These are phyloP conservation scores for Brasilioporus rufonigricans DNA, from an alignment of 768 basidiomycete species.

Conservation along the genomic window DNA sequence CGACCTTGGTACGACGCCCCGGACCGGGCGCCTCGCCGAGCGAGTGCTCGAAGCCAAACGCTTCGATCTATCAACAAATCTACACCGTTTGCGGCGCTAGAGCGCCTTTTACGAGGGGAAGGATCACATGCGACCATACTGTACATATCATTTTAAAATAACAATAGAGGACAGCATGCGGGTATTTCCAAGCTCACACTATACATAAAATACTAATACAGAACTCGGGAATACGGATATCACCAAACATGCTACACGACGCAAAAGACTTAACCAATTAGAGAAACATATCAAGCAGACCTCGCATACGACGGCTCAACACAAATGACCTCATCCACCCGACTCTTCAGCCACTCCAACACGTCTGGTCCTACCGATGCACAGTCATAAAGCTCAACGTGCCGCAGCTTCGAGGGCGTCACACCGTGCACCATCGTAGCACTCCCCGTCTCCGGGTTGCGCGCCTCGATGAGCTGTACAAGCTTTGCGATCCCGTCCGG, in stretches of 20 bases:
- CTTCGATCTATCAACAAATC: slow-evolving; percentile 5
- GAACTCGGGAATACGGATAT: slow-evolving; percentile 1
- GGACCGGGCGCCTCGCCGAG: neutral
- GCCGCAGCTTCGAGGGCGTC: slow-evolving; percentile 51
- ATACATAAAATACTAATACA: slow-evolving; percentile 23
- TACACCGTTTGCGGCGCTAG: slow-evolving; percentile 7
- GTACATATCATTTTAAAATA: neutral
- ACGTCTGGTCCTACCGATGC: slow-evolving; percentile 66
- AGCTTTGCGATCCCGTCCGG: slow-evolving; percentile 64
- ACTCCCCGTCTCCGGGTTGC: slow-evolving; percentile 55
- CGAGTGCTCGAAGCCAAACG: slow-evolving; percentile 10
- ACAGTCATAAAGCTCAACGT: slow-evolving; percentile 67
- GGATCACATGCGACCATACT: neutral
- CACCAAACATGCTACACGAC: slow-evolving; percentile 1
- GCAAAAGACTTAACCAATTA: neutral
- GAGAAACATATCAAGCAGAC: slow-evolving; percentile 22
- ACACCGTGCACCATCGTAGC: slow-evolving; percentile 41
- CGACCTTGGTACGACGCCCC: neutral
- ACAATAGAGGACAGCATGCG: neutral
- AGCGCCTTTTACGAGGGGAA: neutral
- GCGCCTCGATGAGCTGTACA: slow-evolving; percentile 67
- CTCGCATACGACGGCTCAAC: slow-evolving; percentile 55
- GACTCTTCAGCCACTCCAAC: slow-evolving; percentile 59
- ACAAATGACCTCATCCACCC: slow-evolving; percentile 62
- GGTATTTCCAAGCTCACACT: neutral